Conservation (phyloP, 2,329 filamentous ascomycete genomes). For the Paraphaeosphaeria sporulosa region DNA sequence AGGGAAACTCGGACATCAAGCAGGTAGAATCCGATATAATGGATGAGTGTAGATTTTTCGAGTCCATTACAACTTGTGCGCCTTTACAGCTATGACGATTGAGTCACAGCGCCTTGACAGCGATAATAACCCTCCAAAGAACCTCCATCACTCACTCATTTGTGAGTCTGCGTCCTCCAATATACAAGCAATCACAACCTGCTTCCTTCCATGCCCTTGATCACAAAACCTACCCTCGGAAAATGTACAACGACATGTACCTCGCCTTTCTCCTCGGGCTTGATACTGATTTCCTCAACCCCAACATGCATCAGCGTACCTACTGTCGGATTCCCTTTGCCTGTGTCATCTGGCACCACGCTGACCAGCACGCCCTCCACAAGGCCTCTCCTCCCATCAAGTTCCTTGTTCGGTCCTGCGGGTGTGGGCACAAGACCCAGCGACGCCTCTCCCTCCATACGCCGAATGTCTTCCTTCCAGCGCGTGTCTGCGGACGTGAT, state of each 20-base stretch:
- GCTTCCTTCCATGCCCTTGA: slow-evolving; percentile 28
- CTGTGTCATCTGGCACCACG: slow-evolving; percentile 52
- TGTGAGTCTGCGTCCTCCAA: no score
- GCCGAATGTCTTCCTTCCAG: slow-evolving; percentile 21
- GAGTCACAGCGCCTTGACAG: no score
- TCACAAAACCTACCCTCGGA: slow-evolving; percentile 50
- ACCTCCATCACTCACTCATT: no score
- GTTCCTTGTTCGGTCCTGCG: slow-evolving; percentile 27
- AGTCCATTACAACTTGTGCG: no score
- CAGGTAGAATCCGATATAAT: no score
- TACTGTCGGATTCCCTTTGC: slow-evolving; percentile 47
- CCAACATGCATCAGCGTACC: slow-evolving; percentile 47
- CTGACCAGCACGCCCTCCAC: slow-evolving; percentile 38
- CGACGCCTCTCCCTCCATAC: slow-evolving; percentile 16
- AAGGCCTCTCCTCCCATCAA: slow-evolving; percentile 43
- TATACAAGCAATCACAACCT: slow-evolving; percentile 6
- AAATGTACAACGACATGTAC: slow-evolving; percentile 51
- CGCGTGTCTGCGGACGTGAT: slow-evolving; percentile 12
- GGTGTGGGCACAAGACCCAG: slow-evolving; percentile 42
- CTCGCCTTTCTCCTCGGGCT: slow-evolving; percentile 39
- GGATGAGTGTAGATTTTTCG: no score
- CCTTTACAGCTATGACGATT: no score
- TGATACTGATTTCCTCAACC: slow-evolving; percentile 51
- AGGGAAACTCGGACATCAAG: no score
- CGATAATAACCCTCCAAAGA: no score